Conservation (phyloP, 352 stramenopile species). For the Phytophthora pseudosyringae region DNA sequence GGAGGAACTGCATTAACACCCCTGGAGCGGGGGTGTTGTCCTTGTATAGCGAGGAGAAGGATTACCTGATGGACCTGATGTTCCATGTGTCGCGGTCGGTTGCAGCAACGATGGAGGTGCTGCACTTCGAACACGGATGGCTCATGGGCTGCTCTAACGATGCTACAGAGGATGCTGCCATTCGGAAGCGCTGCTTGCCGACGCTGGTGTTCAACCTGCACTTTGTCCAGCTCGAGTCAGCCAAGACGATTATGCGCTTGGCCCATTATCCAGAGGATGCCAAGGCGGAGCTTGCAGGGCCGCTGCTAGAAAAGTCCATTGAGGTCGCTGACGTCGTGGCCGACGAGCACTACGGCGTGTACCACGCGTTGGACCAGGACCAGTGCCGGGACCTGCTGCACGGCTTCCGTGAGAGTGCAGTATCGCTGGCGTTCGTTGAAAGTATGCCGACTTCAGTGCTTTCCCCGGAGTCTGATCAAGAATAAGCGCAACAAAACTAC, state of each 20-base stretch:
- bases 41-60: slow-evolving; percentile 82
- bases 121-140: slow-evolving; percentile 87
- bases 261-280: slow-evolving; percentile 63
- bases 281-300: slow-evolving; percentile 60
- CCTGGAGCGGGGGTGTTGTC: slow-evolving; percentile 28
- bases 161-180: slow-evolving; percentile 45
- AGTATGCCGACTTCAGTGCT: slow-evolving; percentile 22
- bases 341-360: slow-evolving; percentile 79
- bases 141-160: slow-evolving; percentile 58
- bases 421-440: slow-evolving; percentile 68
- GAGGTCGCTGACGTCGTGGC: slow-evolving; percentile 81
- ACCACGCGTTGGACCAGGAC: slow-evolving; percentile 59
- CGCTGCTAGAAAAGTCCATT: slow-evolving; percentile 76
- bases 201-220: slow-evolving; percentile 77
- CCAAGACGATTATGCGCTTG: slow-evolving; percentile 74
- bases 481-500: slow-evolving; percentile 29
- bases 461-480: slow-evolving; percentile 31
- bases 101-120: slow-evolving; percentile 60
- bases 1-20: slow-evolving; percentile 64
- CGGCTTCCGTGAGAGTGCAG: slow-evolving; percentile 70
- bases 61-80: slow-evolving; percentile 77
- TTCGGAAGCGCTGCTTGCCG: slow-evolving; percentile 69
- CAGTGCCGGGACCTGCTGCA: slow-evolving; percentile 75
- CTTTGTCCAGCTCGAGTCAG: slow-evolving; percentile 80
- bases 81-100: slow-evolving; percentile 69